Percentiles rank a stretch among this genome's conserved stretches.
These are phyloP conservation scores for Verticillium isaacii DNA, from an alignment of 2,329 filamentous ascomycete species.

Conservation along the genomic window DNA sequence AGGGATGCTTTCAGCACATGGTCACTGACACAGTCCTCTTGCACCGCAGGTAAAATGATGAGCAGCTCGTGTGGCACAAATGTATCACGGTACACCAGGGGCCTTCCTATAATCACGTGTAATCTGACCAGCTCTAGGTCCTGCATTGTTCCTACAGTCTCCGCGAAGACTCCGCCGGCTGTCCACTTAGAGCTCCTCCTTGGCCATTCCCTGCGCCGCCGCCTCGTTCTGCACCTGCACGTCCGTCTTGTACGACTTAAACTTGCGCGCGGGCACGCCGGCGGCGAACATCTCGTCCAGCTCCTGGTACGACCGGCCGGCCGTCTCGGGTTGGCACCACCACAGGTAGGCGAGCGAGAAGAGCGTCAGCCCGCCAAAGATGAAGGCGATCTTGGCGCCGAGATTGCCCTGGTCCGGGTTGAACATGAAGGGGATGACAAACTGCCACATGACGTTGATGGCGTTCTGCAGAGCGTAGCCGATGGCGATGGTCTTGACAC, in stretches of 20 bases:
- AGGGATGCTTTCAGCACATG: too few relatives aligned
- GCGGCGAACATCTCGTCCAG: constrained; percentile 21
- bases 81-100: too few relatives aligned
- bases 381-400: constrained; percentile 32
- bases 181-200: background rate
- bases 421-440: constrained; percentile 17
- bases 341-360: constrained; percentile 25
- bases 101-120: too few relatives aligned
- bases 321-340: constrained; percentile 30
- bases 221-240: constrained; percentile 6
- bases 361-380: constrained; percentile 30
- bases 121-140: too few relatives aligned
- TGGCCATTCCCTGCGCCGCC: background rate
- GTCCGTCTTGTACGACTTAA: constrained; percentile 15
- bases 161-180: too few relatives aligned
- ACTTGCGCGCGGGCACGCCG: constrained; percentile 17
- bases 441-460: constrained; percentile 11
- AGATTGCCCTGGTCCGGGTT: constrained; percentile 22
- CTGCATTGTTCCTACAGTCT: too few relatives aligned
- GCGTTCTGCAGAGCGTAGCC: constrained; percentile 27
- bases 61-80: too few relatives aligned
- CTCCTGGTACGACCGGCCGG: constrained; percentile 18
- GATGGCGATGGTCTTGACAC: constrained; percentile 33
- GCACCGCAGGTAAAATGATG: too few relatives aligned
- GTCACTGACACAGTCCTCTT: too few relatives aligned